phyloP scores from a whole-genome alignment of 768 basidiomycete genomes.

The Tricholomella constricta region DNA sequence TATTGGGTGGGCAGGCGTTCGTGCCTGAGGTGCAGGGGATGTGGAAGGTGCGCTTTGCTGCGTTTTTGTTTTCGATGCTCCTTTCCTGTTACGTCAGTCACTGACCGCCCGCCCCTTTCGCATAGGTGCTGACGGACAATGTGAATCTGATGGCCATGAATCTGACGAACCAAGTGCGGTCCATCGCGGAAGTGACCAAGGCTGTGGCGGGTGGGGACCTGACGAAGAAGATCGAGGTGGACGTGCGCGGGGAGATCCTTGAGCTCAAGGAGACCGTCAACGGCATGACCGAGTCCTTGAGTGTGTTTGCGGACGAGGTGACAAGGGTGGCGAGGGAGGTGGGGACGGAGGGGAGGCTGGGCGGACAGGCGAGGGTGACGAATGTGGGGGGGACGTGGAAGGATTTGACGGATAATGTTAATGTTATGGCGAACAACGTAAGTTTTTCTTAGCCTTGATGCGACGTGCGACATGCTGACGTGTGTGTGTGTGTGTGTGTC shows the following conservation, averaged over 20 bases:
- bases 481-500: too few species aligned
- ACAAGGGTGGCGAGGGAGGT: constrained; percentile 92
- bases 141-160: constrained; percentile 92
- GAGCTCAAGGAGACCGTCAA: constrained; percentile 93
- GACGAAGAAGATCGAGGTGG: constrained; percentile 90
- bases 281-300: constrained; percentile 88
- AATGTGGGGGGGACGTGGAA: constrained; percentile 98
- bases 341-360: constrained; percentile 93
- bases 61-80: too few species aligned
- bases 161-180: constrained; percentile 86
- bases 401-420: constrained; percentile 94
- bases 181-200: constrained; percentile 87
- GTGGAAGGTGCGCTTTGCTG: constrained; percentile 68
- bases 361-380: constrained; percentile 91
- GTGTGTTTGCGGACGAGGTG: constrained; percentile 82
- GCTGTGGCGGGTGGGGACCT: constrained; percentile 93
- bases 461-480: too few species aligned
- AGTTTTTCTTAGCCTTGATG: constrained; percentile 25
- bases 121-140: constrained; percentile 66
- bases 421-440: constrained; percentile 93
- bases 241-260: constrained; percentile 90
- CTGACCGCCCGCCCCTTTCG: background rate
- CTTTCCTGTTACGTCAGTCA: too few species aligned
- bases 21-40: constrained; percentile 95
- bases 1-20: too few species aligned